Evolutionary conservation across 2,329 filamentous ascomycete genomes (phyloP).

Genomic region (Verticillium tricorpus): DNA sequence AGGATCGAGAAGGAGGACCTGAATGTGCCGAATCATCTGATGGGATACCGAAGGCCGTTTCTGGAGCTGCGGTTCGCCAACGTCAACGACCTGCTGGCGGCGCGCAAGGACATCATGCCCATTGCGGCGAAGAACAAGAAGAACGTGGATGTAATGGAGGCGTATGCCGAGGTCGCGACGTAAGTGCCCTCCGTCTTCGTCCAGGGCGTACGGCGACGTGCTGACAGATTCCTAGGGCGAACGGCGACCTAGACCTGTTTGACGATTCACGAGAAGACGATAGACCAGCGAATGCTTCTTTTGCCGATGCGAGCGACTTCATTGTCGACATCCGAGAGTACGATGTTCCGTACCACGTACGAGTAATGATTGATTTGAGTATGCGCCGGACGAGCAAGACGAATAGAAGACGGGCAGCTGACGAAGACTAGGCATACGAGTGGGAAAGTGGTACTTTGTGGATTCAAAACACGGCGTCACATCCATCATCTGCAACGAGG

Average conservation of each 20-base stretch:
- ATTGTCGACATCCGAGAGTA: conserved; percentile 99
- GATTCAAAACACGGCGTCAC: conserved; percentile 89
- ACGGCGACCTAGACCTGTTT: conserved; percentile 89
- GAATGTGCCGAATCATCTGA: conserved; percentile 88
- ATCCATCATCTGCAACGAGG: conserved; percentile 78
- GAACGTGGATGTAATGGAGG: conserved; percentile 94
- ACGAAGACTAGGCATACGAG: conserved; percentile 69
- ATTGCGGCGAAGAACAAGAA: conserved; percentile 96
- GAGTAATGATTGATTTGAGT: conserved; percentile 95
- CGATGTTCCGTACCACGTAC: conserved; percentile 97
- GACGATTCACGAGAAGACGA: conserved; percentile 81
- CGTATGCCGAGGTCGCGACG: conserved; percentile 94
- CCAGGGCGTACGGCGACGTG: no score
- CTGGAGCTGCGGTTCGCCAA: conserved; percentile 84
- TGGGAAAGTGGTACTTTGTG: conserved; percentile 95
- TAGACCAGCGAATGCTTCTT: conserved; percentile 67
- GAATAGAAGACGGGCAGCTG: conserved; percentile 11
- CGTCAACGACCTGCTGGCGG: conserved; percentile 79
- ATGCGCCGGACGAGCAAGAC: conserved; percentile 15
- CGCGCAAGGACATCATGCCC: conserved; percentile 78
- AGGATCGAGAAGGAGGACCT: conserved; percentile 89
- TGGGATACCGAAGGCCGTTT: conserved; percentile 86
- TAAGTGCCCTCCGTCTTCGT: conserved; percentile 37
- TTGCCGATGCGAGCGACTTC: conserved; percentile 89
- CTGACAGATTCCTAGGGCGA: conserved; percentile 46